A percentile compares a stretch with the other conserved stretches of the same genome.
phyloP scores from a whole-genome alignment of 2,329 filamentous ascomycete genomes.

The Colletotrichum musicola region DNA sequence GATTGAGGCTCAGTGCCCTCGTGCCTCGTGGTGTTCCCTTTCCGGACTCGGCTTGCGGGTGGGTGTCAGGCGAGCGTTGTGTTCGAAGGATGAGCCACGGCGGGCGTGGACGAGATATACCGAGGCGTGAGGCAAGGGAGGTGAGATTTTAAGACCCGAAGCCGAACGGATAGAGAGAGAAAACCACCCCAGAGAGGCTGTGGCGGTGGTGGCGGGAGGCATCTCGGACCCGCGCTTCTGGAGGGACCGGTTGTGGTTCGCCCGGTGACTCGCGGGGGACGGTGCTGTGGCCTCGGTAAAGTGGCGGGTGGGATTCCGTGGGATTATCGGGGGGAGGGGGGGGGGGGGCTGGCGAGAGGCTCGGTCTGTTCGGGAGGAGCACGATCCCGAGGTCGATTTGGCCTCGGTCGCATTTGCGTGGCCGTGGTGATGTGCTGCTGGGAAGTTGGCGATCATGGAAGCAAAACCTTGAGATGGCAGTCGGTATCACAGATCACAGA shows the following conservation, averaged over 20 bases:
- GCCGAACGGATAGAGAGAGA: too few relatives aligned
- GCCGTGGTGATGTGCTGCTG: too few relatives aligned
- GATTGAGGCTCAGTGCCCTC: constrained; percentile 31
- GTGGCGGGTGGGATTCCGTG: too few relatives aligned
- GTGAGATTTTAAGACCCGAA: constrained; percentile 2
- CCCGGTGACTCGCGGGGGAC: not conserved
- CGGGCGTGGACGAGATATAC: not conserved
- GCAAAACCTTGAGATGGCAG: too few relatives aligned
- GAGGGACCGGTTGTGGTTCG: not conserved
- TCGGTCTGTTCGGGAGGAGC: too few relatives aligned
- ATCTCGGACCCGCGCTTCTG: constrained; percentile 3
- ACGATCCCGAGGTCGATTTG: not conserved
- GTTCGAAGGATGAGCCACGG: not conserved
- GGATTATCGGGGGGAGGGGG: too few relatives aligned
- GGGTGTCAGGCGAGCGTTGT: not conserved
- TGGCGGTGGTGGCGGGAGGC: constrained; percentile 17
- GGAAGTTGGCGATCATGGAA: too few relatives aligned
- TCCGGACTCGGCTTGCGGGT: too few relatives aligned
- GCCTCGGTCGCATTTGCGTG: not conserved
- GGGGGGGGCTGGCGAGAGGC: too few relatives aligned
- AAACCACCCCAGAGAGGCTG: not conserved
- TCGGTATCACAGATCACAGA: too few relatives aligned
- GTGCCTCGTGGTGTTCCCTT: not conserved
- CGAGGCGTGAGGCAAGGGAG: not conserved
- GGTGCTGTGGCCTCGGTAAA: too few relatives aligned